Evolutionary conservation across 331 rosid genomes (phyloP), one percentile per base, ranked within the genome.

Genomic region (Dryas integrifolia): DNA sequence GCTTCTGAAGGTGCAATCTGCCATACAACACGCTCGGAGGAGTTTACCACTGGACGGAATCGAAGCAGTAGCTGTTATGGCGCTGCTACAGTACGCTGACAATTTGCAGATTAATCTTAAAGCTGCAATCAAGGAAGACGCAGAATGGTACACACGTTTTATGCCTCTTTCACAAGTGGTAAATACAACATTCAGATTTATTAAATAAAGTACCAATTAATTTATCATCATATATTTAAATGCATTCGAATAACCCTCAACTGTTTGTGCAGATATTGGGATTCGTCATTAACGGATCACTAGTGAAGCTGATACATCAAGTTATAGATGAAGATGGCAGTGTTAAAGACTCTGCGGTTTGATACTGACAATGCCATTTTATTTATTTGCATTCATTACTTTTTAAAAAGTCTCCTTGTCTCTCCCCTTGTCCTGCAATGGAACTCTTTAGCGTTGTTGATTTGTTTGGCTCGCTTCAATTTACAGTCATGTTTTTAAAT

Each of bases 81-180:
- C 83, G 72, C 91, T 94, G 68, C 86, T 94, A 70, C 87, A 82
- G 76, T 81, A 68, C 79, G 88, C 92, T 18, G 96, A 94, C 16
- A 62, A 76, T 46, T 73, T 94, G 85, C 96, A 85, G 84, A 79
- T 71, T 79, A 87, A 84, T 79, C 74, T 94, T 43, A 88, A 88
- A 78, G 85, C 84, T 63, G 80, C 91, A 56, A 79, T 91, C 38
- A 86, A 86, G 86, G 92, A 86, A 81, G 96, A 85, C 48, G 81
- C 75, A 43, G 92, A 91, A 75, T 89, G 97, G 96, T 71, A 82
- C 61, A 56, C 79, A 57, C 96, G 88, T 68, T 91, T 89, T 81
- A 91, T 89, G 97, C 97, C 98, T 75, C 89, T 94, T 62, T 67
- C 97, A 11, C 89, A 86, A 82, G 81, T 89, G 95, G 98, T 94